phyloP scores from a whole-genome alignment of 139 green algal species.

The Chlorella ohadii region DNA sequence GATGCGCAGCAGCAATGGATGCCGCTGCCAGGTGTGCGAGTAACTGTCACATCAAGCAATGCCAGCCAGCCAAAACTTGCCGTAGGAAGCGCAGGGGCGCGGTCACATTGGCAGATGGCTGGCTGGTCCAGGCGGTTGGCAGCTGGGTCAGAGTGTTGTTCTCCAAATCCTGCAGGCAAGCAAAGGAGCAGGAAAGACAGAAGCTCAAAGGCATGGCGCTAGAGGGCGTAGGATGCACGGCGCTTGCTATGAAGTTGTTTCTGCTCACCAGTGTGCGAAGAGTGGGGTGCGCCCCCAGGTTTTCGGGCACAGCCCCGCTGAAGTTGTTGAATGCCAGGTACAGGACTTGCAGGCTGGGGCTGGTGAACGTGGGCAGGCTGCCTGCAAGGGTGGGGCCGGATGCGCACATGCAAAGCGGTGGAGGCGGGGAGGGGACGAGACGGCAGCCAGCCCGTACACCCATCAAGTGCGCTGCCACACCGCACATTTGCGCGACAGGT shows the following conservation, averaged over 20 bases:
- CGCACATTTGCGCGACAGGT: too few species aligned
- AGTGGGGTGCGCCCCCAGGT: not conserved
- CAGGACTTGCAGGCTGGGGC: not conserved
- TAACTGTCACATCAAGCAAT: too few species aligned
- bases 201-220: too few species aligned
- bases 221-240: too few species aligned
- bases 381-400: not conserved
- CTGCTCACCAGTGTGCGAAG: not conserved
- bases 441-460: too few species aligned
- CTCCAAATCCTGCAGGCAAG: not conserved
- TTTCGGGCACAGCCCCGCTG: not conserved
- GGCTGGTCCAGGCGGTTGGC: not conserved
- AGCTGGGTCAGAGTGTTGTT: not conserved
- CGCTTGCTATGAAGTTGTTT: not conserved
- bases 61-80: too few species aligned
- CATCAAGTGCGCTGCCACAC: too few species aligned
- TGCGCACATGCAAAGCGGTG: too few species aligned
- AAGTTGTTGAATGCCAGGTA: not conserved
- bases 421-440: too few species aligned
- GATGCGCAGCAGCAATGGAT: too few species aligned
- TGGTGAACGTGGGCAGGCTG: not conserved
- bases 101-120: not conserved
- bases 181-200: too few species aligned
- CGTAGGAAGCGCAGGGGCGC: not conserved
- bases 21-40: too few species aligned